phyloP scores from a whole-genome alignment of 225 moss, liverwort and hornwort species.

The Lunularia cruciata region DNA sequence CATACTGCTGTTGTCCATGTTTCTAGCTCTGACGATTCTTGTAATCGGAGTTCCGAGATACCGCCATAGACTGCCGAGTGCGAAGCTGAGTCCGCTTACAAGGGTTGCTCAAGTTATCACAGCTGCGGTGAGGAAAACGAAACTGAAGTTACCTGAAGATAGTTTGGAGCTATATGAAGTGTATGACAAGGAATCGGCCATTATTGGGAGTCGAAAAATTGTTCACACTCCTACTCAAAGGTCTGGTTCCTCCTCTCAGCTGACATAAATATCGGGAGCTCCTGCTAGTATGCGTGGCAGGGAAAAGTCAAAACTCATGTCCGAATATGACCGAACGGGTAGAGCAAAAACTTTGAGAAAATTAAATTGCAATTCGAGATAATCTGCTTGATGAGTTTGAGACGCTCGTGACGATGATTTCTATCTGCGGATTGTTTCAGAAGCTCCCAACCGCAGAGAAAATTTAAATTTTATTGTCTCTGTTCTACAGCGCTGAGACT shows the following conservation, averaged over 20 bases:
- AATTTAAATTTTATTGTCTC: too few relatives aligned
- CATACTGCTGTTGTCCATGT: not conserved
- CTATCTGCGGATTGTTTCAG: too few relatives aligned
- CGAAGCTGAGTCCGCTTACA: slow-evolving; percentile 16
- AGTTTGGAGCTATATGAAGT: slow-evolving; percentile 3
- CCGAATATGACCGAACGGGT: too few relatives aligned
- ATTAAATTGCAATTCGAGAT: too few relatives aligned
- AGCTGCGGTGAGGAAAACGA: slow-evolving; percentile 10
- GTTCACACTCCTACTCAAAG: slow-evolving; percentile 11
- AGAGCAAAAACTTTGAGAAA: too few relatives aligned
- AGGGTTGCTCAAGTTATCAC: slow-evolving; percentile 13
- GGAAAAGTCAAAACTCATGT: too few relatives aligned
- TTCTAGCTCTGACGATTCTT: not conserved
- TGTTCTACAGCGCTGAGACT: too few relatives aligned
- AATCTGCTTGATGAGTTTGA: too few relatives aligned
- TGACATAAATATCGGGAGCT: too few relatives aligned
- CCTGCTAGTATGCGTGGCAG: too few relatives aligned
- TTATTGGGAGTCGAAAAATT: slow-evolving; percentile 8
- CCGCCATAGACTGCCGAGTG: slow-evolving; percentile 19
- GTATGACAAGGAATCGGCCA: slow-evolving; percentile 6
- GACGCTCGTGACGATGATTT: too few relatives aligned
- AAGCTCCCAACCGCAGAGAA: too few relatives aligned
- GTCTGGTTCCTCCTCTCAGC: not conserved
- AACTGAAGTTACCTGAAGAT: slow-evolving; percentile 1
- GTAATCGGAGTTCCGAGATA: slow-evolving; percentile 12